Conservation (phyloP, 768 basidiomycete species). For the Daedalea quercina region DNA sequence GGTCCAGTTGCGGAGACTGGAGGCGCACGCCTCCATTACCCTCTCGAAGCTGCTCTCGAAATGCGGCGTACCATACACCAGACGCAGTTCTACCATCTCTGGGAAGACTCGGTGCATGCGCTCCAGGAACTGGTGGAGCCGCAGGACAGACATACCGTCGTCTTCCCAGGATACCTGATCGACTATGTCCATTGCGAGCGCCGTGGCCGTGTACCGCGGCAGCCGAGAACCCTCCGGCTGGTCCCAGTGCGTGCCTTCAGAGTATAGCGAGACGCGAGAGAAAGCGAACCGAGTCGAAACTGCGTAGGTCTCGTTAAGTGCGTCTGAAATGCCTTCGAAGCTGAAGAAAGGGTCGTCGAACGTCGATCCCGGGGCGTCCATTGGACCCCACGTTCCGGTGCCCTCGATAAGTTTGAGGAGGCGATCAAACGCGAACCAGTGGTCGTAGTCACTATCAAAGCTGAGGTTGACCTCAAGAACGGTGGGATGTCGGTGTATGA, state of each 20-base stretch:
- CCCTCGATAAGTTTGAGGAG: slow-evolving; percentile 14
- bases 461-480: slow-evolving; percentile 12
- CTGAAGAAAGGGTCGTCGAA: not conserved
- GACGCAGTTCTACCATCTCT: not conserved
- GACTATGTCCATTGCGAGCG: not conserved
- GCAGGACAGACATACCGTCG: not conserved
- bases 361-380: not conserved
- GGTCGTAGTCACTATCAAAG: not conserved
- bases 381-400: slow-evolving; percentile 8
- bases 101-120: not conserved
- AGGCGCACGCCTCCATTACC: not conserved
- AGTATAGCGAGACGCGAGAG: not conserved
- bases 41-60: not conserved
- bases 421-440: slow-evolving; percentile 1
- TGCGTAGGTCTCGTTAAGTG: not conserved
- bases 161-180: not conserved
- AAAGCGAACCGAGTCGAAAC: not conserved
- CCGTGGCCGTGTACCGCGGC: slow-evolving; percentile 5
- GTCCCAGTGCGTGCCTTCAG: slow-evolving; percentile 1
- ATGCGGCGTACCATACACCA: not conserved
- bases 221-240: not conserved
- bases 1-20: too few species aligned
- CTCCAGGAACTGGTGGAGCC: not conserved
- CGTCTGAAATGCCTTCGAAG: not conserved
- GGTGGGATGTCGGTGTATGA: slow-evolving; percentile 14